Conservation (phyloP, 1,284 basidiomycete genomes). For the Coniophora puteana region DNA sequence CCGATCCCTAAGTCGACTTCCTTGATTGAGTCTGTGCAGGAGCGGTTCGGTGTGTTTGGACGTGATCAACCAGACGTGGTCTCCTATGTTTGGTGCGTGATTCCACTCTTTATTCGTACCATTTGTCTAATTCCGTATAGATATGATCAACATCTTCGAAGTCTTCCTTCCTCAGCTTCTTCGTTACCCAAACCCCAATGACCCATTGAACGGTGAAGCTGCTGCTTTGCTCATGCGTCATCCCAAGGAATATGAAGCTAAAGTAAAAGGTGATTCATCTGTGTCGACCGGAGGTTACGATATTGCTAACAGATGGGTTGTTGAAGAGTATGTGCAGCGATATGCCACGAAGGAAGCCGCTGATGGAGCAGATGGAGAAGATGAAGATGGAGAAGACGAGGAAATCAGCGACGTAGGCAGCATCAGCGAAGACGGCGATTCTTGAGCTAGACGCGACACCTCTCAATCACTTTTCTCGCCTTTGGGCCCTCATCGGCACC, state of each 20-base stretch:
- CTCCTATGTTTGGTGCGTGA: conserved; percentile 89
- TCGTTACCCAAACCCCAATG: conserved; percentile 96
- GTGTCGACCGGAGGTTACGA: not conserved
- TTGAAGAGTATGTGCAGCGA: conserved; percentile 78
- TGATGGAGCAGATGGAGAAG: conserved; percentile 57
- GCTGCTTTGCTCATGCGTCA: conserved; percentile 96
- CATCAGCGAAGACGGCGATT: conserved; percentile 65
- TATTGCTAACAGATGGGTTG: not conserved
- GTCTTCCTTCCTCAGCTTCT: conserved; percentile 96
- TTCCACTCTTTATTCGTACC: conserved; percentile 7
- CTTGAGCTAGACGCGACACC: conserved; percentile 16
- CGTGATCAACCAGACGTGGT: conserved; percentile 99
- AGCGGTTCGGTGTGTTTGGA: conserved; percentile 95
- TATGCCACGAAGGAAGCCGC: conserved; percentile 81
- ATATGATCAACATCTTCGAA: conserved; percentile 99
- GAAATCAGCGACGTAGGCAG: conserved; percentile 94
- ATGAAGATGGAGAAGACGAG: conserved; percentile 74
- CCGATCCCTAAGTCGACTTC: conserved; percentile 1
- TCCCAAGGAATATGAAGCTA: conserved; percentile 90
- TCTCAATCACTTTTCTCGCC: conserved; percentile 7
- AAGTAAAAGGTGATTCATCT: conserved; percentile 71
- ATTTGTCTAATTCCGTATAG: conserved; percentile 38
- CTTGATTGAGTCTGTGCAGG: conserved; percentile 36
- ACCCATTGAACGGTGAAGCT: conserved; percentile 97
- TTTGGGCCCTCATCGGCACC: conserved; percentile 5